Percentiles rank a stretch among this genome's conserved stretches.
Evolutionary conservation across 2,329 filamentous ascomycete genomes (phyloP).

Genomic region (Trichoderma arundinaceum): DNA sequence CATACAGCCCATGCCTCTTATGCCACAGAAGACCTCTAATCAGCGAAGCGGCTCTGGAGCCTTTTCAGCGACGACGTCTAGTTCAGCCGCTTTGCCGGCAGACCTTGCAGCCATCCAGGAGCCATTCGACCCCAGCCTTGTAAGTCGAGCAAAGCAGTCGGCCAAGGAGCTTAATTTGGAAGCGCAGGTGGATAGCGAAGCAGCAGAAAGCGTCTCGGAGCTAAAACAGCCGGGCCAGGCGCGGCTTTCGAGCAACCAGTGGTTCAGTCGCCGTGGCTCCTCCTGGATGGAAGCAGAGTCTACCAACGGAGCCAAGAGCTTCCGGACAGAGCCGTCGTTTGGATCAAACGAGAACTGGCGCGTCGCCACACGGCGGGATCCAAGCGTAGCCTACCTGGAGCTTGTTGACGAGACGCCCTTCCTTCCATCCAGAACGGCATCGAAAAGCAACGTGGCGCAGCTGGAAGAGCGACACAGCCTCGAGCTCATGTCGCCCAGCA

Average conservation of each 20-base stretch:
- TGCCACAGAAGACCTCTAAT: constrained; percentile 29
- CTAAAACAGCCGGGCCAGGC: constrained; percentile 38
- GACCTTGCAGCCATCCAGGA: constrained; percentile 33
- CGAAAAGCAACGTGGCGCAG: constrained; percentile 34
- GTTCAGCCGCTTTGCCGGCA: constrained; percentile 43
- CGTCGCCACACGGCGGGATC: constrained; percentile 39
- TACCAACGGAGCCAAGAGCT: constrained; percentile 35
- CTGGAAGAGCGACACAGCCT: constrained; percentile 25
- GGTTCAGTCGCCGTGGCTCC: constrained; percentile 19
- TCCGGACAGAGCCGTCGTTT: constrained; percentile 43
- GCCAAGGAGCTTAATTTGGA: constrained; percentile 33
- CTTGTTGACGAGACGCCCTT: constrained; percentile 46
- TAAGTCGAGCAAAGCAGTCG: constrained; percentile 29
- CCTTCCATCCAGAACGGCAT: constrained; percentile 46
- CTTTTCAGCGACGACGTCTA: constrained; percentile 43
- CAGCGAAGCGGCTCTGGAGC: constrained; percentile 36
- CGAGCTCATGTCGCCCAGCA: constrained; percentile 32
- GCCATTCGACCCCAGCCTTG: constrained; percentile 28
- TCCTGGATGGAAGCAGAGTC: constrained; percentile 40
- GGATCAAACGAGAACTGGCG: constrained; percentile 48
- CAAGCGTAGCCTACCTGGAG: constrained; percentile 44
- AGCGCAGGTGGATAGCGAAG: constrained; percentile 36
- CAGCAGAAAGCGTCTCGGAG: constrained; percentile 37
- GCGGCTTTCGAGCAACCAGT: constrained; percentile 36
- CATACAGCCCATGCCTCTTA: constrained; percentile 33